A percentile compares a stretch with the other conserved stretches of the same genome.
These are phyloP conservation scores for Scedosporium dehoogii DNA, from an alignment of 2,329 filamentous ascomycete species.

Conservation along the genomic window DNA sequence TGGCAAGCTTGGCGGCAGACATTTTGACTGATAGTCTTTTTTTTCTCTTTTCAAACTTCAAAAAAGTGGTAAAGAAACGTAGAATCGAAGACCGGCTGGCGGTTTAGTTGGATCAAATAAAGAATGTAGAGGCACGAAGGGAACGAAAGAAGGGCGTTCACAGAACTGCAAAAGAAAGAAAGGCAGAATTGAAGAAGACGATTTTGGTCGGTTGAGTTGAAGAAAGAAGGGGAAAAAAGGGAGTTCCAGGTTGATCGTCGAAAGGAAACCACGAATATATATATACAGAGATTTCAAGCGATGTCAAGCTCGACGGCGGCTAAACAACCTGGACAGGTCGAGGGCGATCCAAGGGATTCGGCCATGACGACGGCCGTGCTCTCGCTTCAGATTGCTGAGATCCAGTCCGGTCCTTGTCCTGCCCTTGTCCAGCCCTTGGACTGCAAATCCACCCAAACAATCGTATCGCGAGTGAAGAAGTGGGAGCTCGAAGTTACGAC, in stretches of 20 bases:
- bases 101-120: conserved; percentile 8
- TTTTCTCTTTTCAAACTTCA: conserved; percentile 1
- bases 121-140: background rate
- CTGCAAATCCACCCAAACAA: background rate
- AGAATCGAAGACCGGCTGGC: conserved; percentile 14
- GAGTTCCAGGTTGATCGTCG: conserved; percentile 3
- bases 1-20: conserved; percentile 27
- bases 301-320: background rate
- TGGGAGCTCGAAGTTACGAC: background rate
- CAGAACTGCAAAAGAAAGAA: conserved; percentile 23
- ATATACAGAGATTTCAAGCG: background rate
- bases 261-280: conserved; percentile 1
- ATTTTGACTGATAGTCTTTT: conserved; percentile 21
- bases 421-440: background rate
- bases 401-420: too few relatives aligned
- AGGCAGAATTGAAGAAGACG: conserved; percentile 16
- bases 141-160: conserved; percentile 19
- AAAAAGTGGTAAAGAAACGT: conserved; percentile 8
- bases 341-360: background rate
- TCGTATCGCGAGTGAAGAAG: background rate
- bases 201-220: conserved; percentile 7
- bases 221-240: conserved; percentile 10
- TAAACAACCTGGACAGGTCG: background rate
- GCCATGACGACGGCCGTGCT: background rate
- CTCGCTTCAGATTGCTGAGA: background rate